Evolutionary conservation across 1,284 basidiomycete species (phyloP).

Genomic region (Sanghuangporus weigelae): DNA sequence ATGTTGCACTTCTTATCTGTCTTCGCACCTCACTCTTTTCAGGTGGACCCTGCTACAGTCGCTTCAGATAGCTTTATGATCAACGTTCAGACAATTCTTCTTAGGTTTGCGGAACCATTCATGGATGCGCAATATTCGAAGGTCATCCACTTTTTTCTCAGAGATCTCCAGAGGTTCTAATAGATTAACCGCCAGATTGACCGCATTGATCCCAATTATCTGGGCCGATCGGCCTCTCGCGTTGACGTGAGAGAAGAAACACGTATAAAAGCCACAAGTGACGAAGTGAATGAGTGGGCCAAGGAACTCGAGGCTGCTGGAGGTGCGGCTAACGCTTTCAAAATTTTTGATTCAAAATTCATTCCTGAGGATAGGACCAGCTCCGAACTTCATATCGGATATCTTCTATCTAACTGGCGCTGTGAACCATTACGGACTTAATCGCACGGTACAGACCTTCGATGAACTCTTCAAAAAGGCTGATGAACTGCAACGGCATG

Average conservation of each 20-base stretch:
- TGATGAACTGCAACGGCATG: slow-evolving; percentile 73
- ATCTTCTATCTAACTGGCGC: slow-evolving; percentile 87
- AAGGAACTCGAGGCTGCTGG: slow-evolving; percentile 40
- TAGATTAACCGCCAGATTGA: slow-evolving; percentile 58
- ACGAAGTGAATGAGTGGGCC: slow-evolving; percentile 75
- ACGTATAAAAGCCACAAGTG: slow-evolving; percentile 83
- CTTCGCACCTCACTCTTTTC: slow-evolving; percentile 1
- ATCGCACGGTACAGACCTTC: slow-evolving; percentile 73
- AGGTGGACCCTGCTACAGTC: slow-evolving; percentile 83
- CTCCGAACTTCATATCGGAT: slow-evolving; percentile 92
- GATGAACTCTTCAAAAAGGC: slow-evolving; percentile 68
- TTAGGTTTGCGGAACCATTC: slow-evolving; percentile 93
- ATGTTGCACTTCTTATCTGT: slow-evolving; percentile 6
- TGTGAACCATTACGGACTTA: slow-evolving; percentile 82
- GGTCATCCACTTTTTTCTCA: slow-evolving; percentile 36
- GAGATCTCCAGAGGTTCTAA: neutral
- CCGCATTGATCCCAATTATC: slow-evolving; percentile 85
- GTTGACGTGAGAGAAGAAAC: slow-evolving; percentile 84
- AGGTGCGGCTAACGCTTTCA: slow-evolving; percentile 29
- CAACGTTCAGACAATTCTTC: slow-evolving; percentile 79
- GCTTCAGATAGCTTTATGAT: slow-evolving; percentile 92
- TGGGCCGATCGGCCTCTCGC: slow-evolving; percentile 55
- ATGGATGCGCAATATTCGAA: slow-evolving; percentile 92
- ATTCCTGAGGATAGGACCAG: slow-evolving; percentile 32
- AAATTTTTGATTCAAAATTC: neutral